A percentile compares a stretch with the other conserved stretches of the same genome.
Conservation (phyloP, 192 early-diverging fungal genomes). For the Cetraspora pellucida region DNA sequence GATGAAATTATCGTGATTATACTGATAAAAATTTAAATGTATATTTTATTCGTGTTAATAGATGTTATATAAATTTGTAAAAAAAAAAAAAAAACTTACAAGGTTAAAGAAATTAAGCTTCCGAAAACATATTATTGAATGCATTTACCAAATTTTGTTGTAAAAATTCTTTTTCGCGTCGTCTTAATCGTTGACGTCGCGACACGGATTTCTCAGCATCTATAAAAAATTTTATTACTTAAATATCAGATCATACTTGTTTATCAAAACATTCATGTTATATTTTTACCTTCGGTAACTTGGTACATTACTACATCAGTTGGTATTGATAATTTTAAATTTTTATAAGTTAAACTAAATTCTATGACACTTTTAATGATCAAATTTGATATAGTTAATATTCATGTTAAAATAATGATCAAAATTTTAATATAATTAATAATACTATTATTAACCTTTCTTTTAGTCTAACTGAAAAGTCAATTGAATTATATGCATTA, state of each 20-base stretch:
- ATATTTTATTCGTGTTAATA: too few relatives aligned
- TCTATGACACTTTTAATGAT: background rate
- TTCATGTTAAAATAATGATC: too few relatives aligned
- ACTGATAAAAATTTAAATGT: too few relatives aligned
- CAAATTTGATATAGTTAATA: background rate
- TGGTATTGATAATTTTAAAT: background rate
- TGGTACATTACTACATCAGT: background rate
- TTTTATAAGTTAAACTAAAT: background rate
- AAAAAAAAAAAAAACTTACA: background rate
- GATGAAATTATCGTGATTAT: too few relatives aligned
- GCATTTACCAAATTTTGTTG: background rate
- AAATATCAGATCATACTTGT: background rate
- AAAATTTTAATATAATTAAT: background rate
- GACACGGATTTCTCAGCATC: background rate
- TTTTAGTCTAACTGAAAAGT: background rate
- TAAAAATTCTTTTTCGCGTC: background rate
- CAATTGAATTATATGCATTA: background rate
- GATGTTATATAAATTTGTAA: too few relatives aligned
- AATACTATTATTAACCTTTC: background rate
- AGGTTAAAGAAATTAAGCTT: background rate
- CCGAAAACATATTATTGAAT: background rate
- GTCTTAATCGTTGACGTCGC: background rate
- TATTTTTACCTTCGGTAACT: background rate
- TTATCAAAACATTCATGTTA: background rate
- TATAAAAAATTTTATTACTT: background rate